Evolutionary conservation across 495 filamentous ascomycete genomes (phyloP).

Genomic region (Trichoderma asperelloides): DNA sequence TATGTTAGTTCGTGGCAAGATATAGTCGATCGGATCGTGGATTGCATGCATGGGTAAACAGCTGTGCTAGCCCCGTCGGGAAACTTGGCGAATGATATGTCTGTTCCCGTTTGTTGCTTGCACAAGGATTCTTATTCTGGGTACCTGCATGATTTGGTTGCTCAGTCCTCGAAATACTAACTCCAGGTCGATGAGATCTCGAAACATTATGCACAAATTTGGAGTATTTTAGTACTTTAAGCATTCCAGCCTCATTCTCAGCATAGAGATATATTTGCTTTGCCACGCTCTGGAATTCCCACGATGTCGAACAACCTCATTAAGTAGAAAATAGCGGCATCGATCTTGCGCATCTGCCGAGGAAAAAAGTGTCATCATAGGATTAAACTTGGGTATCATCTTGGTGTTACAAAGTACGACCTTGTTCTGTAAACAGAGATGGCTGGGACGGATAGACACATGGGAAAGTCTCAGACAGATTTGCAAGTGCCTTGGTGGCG

Average conservation of each 20-base stretch:
- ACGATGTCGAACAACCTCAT: too few relatives aligned
- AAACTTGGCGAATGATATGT: background rate
- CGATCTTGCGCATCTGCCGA: too few relatives aligned
- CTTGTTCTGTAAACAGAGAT: background rate
- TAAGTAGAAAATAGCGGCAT: too few relatives aligned
- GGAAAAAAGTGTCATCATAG: too few relatives aligned
- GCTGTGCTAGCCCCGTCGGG: background rate
- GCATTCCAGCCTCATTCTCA: too few relatives aligned
- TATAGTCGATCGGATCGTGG: background rate
- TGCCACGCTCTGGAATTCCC: too few relatives aligned
- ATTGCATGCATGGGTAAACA: background rate
- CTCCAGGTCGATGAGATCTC: background rate
- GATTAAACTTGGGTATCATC: background rate
- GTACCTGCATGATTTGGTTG: background rate
- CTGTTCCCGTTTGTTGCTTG: background rate
- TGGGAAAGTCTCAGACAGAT: background rate
- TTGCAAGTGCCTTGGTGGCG: background rate
- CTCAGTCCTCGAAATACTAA: background rate
- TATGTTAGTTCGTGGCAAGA: background rate
- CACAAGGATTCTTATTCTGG: background rate
- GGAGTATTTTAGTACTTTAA: too few relatives aligned
- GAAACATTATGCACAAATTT: too few relatives aligned
- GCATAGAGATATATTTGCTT: too few relatives aligned
- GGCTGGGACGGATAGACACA: background rate
- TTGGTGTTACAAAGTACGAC: background rate